Evolutionary conservation across 441 rosid genomes (phyloP).

Genomic region (Rhodomyrtus psidioides): DNA sequence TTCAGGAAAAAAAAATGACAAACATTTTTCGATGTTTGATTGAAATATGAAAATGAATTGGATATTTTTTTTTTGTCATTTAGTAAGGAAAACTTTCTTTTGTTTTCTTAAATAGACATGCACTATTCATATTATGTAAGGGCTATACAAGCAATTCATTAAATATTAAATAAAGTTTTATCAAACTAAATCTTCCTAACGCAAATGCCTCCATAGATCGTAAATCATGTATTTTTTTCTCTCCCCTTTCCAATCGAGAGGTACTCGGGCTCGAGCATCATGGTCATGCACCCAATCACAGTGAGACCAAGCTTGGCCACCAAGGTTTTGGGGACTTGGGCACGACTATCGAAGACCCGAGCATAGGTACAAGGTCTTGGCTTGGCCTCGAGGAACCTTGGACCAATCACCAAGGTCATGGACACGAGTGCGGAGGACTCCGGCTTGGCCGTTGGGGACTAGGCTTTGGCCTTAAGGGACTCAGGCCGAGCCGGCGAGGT

Average conservation of each 20-base stretch:
- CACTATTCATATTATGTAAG: not conserved
- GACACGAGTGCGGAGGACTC: not conserved
- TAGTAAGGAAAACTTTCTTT: not conserved
- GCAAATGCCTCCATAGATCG: not conserved
- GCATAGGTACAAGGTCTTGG: not conserved
- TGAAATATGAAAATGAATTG: not conserved
- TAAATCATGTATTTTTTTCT: not conserved
- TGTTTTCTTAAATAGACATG: not conserved
- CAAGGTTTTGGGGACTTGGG: not conserved
- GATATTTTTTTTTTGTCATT: not conserved
- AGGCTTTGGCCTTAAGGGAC: not conserved
- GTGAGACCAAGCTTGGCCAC: not conserved
- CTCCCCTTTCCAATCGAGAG: not conserved
- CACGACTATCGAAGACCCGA: not conserved
- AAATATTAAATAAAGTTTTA: not conserved
- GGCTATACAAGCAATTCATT: not conserved
- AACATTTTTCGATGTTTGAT: not conserved
- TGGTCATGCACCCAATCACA: not conserved
- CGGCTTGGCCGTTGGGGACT: not conserved
- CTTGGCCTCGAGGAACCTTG: not conserved
- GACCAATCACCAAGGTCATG: not conserved
- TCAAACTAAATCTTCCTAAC: not conserved
- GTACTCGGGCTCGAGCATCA: not conserved
- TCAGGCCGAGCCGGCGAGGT: not conserved
- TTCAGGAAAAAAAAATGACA: not conserved